Evolutionary conservation across 1,139 yeast genomes (phyloP).

Genomic region (Diutina ranongensis): DNA sequence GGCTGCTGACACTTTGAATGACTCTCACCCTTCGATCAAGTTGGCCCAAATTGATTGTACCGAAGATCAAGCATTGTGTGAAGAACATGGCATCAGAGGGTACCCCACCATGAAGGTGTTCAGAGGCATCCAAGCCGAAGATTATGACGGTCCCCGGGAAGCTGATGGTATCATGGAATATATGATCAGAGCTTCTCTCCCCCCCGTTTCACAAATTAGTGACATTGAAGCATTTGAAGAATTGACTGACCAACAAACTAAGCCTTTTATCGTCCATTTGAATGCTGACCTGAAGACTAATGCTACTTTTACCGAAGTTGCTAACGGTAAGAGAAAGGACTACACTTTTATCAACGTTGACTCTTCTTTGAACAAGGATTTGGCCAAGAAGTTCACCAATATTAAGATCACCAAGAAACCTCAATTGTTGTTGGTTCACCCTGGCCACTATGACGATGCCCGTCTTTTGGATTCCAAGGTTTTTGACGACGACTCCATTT

Average conservation of each 20-base stretch:
- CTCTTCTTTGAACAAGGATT: slow-evolving; percentile 14
- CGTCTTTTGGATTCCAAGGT: slow-evolving; percentile 16
- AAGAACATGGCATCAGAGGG: slow-evolving; percentile 65
- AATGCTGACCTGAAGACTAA: not conserved
- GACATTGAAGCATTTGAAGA: slow-evolving; percentile 23
- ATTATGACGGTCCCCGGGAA: slow-evolving; percentile 77
- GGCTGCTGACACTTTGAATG: slow-evolving; percentile 71
- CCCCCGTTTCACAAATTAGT: slow-evolving; percentile 53
- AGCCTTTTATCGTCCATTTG: not conserved
- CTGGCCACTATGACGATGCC: slow-evolving; percentile 22
- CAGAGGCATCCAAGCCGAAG: slow-evolving; percentile 36
- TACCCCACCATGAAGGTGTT: slow-evolving; percentile 88
- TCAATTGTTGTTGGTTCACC: slow-evolving; percentile 36
- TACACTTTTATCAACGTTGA: slow-evolving; percentile 12
- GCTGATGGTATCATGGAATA: slow-evolving; percentile 65
- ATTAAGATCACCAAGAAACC: slow-evolving; percentile 24
- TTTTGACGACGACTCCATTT: slow-evolving; percentile 23
- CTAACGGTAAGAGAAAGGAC: not conserved
- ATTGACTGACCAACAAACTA: slow-evolving; percentile 16
- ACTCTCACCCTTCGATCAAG: slow-evolving; percentile 47
- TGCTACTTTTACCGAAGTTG: not conserved
- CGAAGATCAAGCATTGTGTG: slow-evolving; percentile 72
- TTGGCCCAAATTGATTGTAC: slow-evolving; percentile 93
- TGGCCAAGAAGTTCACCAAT: slow-evolving; percentile 1
- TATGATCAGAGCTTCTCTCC: slow-evolving; percentile 77